Evolutionary conservation across 768 basidiomycete genomes (phyloP), one percentile per base, ranked within the genome.

Genomic region (Hypsizygus marmoreus): DNA sequence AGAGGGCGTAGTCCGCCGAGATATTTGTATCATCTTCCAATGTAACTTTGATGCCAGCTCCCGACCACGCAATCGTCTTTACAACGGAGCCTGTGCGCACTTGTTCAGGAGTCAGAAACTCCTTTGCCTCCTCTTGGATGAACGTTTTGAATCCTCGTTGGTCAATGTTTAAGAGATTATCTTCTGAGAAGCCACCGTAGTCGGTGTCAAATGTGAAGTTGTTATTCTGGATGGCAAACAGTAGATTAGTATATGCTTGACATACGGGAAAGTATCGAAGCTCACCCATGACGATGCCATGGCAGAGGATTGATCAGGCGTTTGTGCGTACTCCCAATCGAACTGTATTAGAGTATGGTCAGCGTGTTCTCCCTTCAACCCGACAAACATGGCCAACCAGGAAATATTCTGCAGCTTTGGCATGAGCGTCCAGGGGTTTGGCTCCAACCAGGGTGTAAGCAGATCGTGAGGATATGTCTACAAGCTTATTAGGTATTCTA

Each of bases 231-330:
- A 33, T 38, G n/a, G 42, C 6, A 19, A 5, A n/a, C 31, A 32
- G 56, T 22, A 26, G 40, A 57, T 40, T 12, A 13, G 31, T 33
- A 19, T 6, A 14, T 26, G 8, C 13, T 23, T 19, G 16, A 14
- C 3, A 23, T n/a, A 28, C 22, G 41, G 20, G n/a, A n/a, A n/a
- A n/a, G 9, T 19, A 4, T 1, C 33, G 8, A 9, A 17, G 39
- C 67, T 39, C 62, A 82, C 84, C 82, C 81, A 81, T 16, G 82
- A 72, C 4, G 80, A 75, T n/a, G 81, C 81, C 16, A 86, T 65
- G 69, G 77, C 77, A 0, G 83, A 85, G 0, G 77, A 79, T 57
- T 83, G 73, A 24, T 82, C 81, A 1, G 84, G 84, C 3, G 79
- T 72, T 55, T 86, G 75, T 29, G 71, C 77, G 54, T 76, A 81